A percentile compares a stretch with the other conserved stretches of the same genome.
phyloP scores from a whole-genome alignment of 2,329 filamentous ascomycete genomes.

The Madurella fahalii region DNA sequence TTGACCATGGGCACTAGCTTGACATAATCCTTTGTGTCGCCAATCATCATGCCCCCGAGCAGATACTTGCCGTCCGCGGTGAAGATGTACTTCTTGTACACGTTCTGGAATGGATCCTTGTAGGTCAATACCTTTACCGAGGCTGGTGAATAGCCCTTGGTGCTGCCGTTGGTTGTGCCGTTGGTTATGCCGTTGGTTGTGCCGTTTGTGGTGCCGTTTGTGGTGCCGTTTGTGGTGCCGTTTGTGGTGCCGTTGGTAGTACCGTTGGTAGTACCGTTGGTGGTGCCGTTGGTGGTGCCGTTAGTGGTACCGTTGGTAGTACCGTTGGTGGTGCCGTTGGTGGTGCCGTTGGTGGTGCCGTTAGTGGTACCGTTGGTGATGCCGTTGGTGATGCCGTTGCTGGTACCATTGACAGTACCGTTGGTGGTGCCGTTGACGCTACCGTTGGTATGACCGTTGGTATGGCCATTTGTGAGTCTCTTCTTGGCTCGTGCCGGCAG shows the following conservation, averaged over 20 bases:
- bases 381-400: slow-evolving; percentile 14
- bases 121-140: slow-evolving; percentile 82
- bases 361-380: slow-evolving; percentile 26
- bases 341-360: neutral
- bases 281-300: slow-evolving; percentile 13
- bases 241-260: slow-evolving; percentile 11
- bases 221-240: neutral
- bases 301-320: slow-evolving; percentile 13
- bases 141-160: slow-evolving; percentile 47
- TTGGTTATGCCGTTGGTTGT: neutral
- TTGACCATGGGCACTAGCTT: slow-evolving; percentile 86
- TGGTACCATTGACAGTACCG: slow-evolving; percentile 13
- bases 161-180: slow-evolving; percentile 39
- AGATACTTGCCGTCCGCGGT: slow-evolving; percentile 85
- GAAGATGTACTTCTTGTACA: slow-evolving; percentile 94
- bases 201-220: no score
- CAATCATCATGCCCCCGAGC: slow-evolving; percentile 96
- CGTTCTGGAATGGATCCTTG: slow-evolving; percentile 79
- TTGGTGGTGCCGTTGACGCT: slow-evolving; percentile 29
- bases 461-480: neutral
- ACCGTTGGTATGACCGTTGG: neutral
- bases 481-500: slow-evolving; percentile 55
- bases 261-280: slow-evolving; percentile 29
- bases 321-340: slow-evolving; percentile 28
- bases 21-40: slow-evolving; percentile 85